Conservation (phyloP, 768 basidiomycete species). For the Lactifluus subvellereus region DNA sequence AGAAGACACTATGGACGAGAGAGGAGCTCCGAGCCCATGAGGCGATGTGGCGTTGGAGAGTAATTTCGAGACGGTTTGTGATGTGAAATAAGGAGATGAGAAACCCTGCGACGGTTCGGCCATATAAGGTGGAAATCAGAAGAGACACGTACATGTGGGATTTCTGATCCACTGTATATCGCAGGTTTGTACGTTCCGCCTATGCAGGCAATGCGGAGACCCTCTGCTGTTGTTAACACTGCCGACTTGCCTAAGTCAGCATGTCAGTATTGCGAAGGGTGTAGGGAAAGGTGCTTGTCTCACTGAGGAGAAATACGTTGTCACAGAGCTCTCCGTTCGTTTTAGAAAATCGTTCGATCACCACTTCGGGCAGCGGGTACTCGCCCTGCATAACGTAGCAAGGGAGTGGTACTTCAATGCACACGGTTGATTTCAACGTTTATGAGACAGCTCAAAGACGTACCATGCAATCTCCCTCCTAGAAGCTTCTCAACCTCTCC, state of each 20-base stretch:
- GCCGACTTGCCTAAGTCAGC: conserved; percentile 67
- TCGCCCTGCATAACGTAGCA: conserved; percentile 93
- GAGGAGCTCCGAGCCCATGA: conserved; percentile 43
- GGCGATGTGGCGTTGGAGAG: conserved; percentile 63
- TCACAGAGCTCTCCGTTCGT: conserved; percentile 75
- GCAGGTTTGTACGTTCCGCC: conserved; percentile 69
- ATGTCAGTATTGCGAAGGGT: conserved; percentile 6
- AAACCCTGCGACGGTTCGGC: conserved; percentile 49
- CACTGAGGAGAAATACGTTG: conserved; percentile 83
- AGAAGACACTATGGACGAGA: conserved; percentile 61
- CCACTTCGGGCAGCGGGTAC: conserved; percentile 60
- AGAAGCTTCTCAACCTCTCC: conserved; percentile 57
- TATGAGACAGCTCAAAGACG: conserved; percentile 15
- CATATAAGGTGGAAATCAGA: conserved; percentile 49
- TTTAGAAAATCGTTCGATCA: conserved; percentile 69
- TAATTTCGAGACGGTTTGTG: conserved; percentile 63
- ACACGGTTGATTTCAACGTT: conserved; percentile 4
- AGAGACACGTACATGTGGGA: conserved; percentile 50
- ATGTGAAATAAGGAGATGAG: conserved; percentile 67
- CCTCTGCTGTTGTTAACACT: conserved; percentile 70
- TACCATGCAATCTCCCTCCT: conserved; percentile 63
- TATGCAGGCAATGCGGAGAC: conserved; percentile 79
- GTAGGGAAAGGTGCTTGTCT: conserved; percentile 30
- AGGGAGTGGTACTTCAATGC: conserved; percentile 64
- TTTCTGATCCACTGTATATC: conserved; percentile 52